Percentiles rank a stretch among this genome's conserved stretches.
Conservation (phyloP, 306 rosid genomes). For the Carpinus viminea region DNA sequence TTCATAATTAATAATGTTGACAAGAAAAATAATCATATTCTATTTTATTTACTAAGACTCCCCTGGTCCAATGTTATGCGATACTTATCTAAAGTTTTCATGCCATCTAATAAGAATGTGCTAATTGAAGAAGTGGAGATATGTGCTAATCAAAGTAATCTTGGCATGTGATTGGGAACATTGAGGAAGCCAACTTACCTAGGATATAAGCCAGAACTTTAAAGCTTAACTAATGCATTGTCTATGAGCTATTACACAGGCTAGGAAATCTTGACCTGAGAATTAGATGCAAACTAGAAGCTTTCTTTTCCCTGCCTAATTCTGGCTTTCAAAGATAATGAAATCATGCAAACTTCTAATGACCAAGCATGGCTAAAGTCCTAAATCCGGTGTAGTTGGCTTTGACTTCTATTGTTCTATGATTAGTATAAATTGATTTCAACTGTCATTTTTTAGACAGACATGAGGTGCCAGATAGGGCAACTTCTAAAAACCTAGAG, state of each 20-base stretch:
- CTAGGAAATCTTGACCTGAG: neutral
- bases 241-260: neutral
- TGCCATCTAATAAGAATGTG: neutral
- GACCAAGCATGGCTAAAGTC: neutral
- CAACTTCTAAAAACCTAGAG: neutral
- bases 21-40: neutral
- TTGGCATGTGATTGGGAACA: neutral
- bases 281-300: neutral
- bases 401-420: neutral
- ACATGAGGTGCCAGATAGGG: neutral
- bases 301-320: neutral
- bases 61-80: neutral
- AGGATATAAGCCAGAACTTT: neutral
- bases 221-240: neutral
- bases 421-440: conserved; percentile 2
- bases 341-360: neutral
- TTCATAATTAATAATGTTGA: neutral
- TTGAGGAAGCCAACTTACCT: neutral
- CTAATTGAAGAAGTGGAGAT: neutral
- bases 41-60: neutral
- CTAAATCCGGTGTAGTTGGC: neutral
- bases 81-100: neutral
- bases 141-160: neutral
- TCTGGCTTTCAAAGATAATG: conserved; percentile 1
- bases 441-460: neutral